A percentile compares a stretch with the other conserved stretches of the same genome.
phyloP scores from a whole-genome alignment of 2,329 filamentous ascomycete species.

The Diaporthe vexans region DNA sequence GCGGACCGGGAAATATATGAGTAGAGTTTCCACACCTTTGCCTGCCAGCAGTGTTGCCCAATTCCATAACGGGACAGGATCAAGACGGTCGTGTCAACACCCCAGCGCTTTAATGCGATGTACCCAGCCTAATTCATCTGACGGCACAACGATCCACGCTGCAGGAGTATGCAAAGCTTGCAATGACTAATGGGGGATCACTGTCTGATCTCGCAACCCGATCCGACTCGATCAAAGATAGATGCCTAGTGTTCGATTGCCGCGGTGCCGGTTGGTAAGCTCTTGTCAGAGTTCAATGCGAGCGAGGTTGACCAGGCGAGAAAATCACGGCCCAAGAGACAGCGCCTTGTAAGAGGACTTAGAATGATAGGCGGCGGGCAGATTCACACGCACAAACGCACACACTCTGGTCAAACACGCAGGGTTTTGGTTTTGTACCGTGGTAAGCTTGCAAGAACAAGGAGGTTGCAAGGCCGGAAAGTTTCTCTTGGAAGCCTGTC shows the following conservation, averaged over 20 bases:
- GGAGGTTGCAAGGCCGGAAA: conserved; percentile 4
- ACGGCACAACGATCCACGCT: conserved; percentile 36
- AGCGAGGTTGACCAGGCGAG: conserved; percentile 25
- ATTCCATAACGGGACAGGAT: conserved; percentile 56
- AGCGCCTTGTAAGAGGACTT: background rate
- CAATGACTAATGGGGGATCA: conserved; percentile 32
- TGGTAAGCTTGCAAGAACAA: conserved; percentile 8
- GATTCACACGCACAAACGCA: conserved; percentile 7
- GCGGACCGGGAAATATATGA: conserved; percentile 20
- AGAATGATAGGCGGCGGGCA: background rate
- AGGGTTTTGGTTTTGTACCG: conserved; percentile 1
- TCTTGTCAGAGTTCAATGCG: conserved; percentile 26
- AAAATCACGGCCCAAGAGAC: background rate
- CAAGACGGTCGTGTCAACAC: conserved; percentile 44
- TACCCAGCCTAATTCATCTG: conserved; percentile 44
- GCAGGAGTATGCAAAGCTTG: conserved; percentile 31
- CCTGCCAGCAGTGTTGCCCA: conserved; percentile 53
- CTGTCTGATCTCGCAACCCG: conserved; percentile 20
- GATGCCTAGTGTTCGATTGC: conserved; percentile 19
- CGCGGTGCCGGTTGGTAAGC: conserved; percentile 22
- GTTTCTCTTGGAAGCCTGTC: background rate
- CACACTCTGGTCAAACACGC: conserved; percentile 10
- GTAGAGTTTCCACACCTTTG: conserved; percentile 52
- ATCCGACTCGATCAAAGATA: conserved; percentile 26
- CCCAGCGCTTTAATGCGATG: conserved; percentile 42